Base-by-base conservation (phyloP, 139 green algal species). In the Tetraselmis striata region DNA sequence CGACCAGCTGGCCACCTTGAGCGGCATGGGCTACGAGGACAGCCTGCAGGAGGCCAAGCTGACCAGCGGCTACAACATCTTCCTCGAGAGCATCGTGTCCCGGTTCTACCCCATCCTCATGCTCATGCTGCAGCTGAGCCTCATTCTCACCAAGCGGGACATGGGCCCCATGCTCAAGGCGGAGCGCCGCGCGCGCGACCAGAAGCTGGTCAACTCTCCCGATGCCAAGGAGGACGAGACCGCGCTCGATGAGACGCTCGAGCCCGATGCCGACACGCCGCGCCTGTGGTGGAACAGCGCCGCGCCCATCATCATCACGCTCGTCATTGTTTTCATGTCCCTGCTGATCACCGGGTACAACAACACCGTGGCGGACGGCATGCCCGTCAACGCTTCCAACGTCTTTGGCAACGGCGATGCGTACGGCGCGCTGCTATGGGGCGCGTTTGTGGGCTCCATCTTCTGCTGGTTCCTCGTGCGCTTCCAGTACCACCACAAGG, bases 391-490 rank as follows among this genome's bases (percentile, higher is more conserved):
- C 75, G 67, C 77, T 11, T 5, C 30, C 59, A 84, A 84, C 81
- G 80, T 84, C 27, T 84, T 84, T 59, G 81, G 81, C 81, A 84
- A 84, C 77, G 81, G 77, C 29, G 45, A 84, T 31, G 24, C 81
- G 24, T 84, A 75, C 77, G 18, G 31, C 2, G 31, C 81, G 32
- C 77, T 84, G 58, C 77, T 84, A 25, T 84, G 77, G 76, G 74
- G 32, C n/a, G 59, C 81, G 24, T 84, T 84, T 22, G 76, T 45
- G 67, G 81, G 76, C 29, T 78, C 75, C 26, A 28, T 84, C 2
- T 25, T 84, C 22, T 80, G 59, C 27, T 84, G 74, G 59, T n/a
- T 80, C 67, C 45, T 84, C 26, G 80, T 81, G 30, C 32, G 74
- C 32, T n/a, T 84, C 22, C 81, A 84, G 77, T 78, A 84, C 81